These are phyloP conservation scores for Diutina ranongensis DNA, from an alignment of 1,139 yeast species.

Conservation along the genomic window DNA sequence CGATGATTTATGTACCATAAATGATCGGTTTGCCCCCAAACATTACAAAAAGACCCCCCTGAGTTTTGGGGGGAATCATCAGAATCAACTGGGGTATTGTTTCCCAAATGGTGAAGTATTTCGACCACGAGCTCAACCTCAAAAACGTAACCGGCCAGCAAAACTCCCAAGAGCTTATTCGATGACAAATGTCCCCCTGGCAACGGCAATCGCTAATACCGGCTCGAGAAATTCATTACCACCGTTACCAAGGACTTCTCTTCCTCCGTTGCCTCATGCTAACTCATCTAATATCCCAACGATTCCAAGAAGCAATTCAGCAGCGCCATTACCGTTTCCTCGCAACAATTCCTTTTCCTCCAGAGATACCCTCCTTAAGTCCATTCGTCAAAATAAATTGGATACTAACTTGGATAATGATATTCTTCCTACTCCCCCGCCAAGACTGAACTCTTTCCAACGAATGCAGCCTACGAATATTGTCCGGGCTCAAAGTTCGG, in stretches of 20 bases:
- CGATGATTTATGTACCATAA: background rate
- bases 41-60: background rate
- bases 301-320: too few relatives aligned
- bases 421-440: background rate
- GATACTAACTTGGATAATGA: background rate
- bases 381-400: background rate
- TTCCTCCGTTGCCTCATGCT: background rate
- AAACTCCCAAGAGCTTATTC: constrained; percentile 12
- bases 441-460: background rate
- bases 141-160: constrained; percentile 27
- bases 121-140: constrained; percentile 32
- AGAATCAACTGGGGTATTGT: constrained; percentile 15
- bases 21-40: constrained; percentile 1
- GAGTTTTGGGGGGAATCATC: background rate
- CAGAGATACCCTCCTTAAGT: constrained; percentile 1
- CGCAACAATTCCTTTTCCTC: background rate
- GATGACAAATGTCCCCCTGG: background rate
- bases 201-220: background rate
- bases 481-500: background rate
- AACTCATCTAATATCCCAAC: too few relatives aligned
- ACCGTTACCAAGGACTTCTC: background rate
- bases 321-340: too few relatives aligned
- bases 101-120: constrained; percentile 49
- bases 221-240: background rate
- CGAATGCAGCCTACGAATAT: constrained; percentile 6